Conservation (phyloP, 2,329 filamentous ascomycete species). For the Didymella lethalis region DNA sequence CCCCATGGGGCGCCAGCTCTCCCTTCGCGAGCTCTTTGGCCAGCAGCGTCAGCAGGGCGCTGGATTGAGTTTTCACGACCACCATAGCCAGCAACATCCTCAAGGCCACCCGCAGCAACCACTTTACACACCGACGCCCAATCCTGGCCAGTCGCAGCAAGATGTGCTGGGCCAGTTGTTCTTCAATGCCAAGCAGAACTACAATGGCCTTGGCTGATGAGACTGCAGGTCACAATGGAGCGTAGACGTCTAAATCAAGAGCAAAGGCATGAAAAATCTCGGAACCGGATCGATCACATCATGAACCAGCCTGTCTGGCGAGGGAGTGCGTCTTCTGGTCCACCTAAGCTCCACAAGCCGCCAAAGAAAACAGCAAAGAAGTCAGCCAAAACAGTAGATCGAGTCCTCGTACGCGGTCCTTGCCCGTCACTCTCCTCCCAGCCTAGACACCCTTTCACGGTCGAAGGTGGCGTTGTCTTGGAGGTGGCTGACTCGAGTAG, state of each 20-base stretch:
- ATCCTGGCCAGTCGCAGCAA: conserved; percentile 32
- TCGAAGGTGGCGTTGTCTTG: neutral
- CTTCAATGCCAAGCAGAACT: conserved; percentile 47
- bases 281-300: neutral
- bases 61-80: conserved; percentile 56
- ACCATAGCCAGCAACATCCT: conserved; percentile 10
- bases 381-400: neutral
- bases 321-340: neutral
- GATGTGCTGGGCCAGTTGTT: conserved; percentile 48
- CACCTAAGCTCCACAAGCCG: neutral
- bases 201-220: conserved; percentile 32
- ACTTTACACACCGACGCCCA: conserved; percentile 26
- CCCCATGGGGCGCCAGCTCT: conserved; percentile 62
- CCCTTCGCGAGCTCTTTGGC: conserved; percentile 62
- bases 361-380: neutral
- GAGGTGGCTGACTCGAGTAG: neutral
- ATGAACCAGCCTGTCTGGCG: neutral
- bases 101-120: conserved; percentile 17
- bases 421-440: neutral
- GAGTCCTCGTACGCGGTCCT: neutral
- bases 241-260: neutral
- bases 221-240: neutral
- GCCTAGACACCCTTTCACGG: neutral
- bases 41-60: conserved; percentile 62
- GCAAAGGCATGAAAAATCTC: neutral